These are phyloP conservation scores for Dictyostelium purpureum DNA, from an alignment of 78 protist genomes.

Conservation along the genomic window DNA sequence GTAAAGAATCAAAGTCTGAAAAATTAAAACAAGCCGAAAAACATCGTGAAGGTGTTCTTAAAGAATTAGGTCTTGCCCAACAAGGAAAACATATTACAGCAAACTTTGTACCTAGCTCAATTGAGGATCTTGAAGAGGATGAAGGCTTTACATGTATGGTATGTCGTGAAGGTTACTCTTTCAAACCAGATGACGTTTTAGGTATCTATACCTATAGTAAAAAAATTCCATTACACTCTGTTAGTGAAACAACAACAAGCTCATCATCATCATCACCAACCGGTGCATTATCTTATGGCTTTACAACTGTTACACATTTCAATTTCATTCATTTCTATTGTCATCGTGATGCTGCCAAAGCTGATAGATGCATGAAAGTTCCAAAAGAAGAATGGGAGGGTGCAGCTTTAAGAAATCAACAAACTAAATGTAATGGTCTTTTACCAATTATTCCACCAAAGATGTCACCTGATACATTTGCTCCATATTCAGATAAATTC, in stretches of 20 bases:
- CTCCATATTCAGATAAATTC: conserved; percentile 34
- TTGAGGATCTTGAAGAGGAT: conserved; percentile 87
- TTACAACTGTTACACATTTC: conserved; percentile 88
- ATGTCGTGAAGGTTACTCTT: conserved; percentile 88
- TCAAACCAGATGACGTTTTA: conserved; percentile 80
- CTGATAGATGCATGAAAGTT: conserved; percentile 58
- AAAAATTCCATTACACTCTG: conserved; percentile 7
- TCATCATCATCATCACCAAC: neutral
- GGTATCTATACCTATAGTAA: conserved; percentile 84
- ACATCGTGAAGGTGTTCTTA: conserved; percentile 71
- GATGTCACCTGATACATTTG: conserved; percentile 36
- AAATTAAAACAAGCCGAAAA: conserved; percentile 81
- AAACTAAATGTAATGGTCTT: conserved; percentile 86
- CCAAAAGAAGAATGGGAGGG: conserved; percentile 94
- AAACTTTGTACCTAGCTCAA: neutral
- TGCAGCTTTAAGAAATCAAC: conserved; percentile 90
- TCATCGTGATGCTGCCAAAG: conserved; percentile 89
- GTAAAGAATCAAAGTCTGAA: conserved; percentile 42
- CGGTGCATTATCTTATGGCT: conserved; percentile 17
- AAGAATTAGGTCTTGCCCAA: conserved; percentile 51
- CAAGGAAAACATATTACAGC: conserved; percentile 35
- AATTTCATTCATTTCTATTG: conserved; percentile 87
- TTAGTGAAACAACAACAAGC: neutral
- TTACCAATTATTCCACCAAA: conserved; percentile 82
- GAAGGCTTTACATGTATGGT: conserved; percentile 86